Evolutionary conservation across 805 yeast genomes (phyloP).

Genomic region (Kazachstania africana): DNA sequence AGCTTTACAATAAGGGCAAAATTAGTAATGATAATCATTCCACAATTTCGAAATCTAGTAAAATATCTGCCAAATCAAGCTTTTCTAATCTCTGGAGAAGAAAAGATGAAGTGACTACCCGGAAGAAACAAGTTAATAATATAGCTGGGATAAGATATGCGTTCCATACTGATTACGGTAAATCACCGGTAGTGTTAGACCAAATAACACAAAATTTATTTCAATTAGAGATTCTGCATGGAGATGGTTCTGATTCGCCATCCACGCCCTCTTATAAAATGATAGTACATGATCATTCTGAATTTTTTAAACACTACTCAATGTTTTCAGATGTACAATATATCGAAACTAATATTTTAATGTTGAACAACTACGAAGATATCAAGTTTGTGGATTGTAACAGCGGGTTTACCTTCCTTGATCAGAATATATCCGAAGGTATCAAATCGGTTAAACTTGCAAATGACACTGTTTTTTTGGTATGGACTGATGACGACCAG

Average conservation of each 20-base stretch:
- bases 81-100: constrained; percentile 13
- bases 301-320: constrained; percentile 13
- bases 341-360: constrained; percentile 11
- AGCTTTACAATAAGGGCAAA: too few species aligned
- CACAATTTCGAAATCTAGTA: constrained; percentile 3
- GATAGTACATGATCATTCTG: constrained; percentile 8
- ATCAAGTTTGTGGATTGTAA: constrained; percentile 18
- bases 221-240: too few species aligned
- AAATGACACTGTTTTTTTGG: constrained; percentile 10
- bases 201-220: constrained; percentile 9
- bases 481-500: constrained; percentile 13
- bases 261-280: too few species aligned
- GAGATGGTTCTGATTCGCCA: too few species aligned
- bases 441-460: constrained; percentile 11
- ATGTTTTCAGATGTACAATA: constrained; percentile 10
- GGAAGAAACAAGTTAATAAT: neutral
- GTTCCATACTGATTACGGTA: constrained; percentile 7
- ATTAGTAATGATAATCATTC: constrained; percentile 7
- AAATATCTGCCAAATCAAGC: constrained; percentile 11
- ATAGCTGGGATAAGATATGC: constrained; percentile 9
- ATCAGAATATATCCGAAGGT: constrained; percentile 12
- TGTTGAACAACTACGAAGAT: constrained; percentile 9
- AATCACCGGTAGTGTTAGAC: constrained; percentile 11
- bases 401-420: constrained; percentile 19
- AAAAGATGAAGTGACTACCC: constrained; percentile 1